Percentiles rank a stretch among this genome's conserved stretches.
Evolutionary conservation across 2,329 filamentous ascomycete species (phyloP).

Genomic region (Dactylellina parvicollis): DNA sequence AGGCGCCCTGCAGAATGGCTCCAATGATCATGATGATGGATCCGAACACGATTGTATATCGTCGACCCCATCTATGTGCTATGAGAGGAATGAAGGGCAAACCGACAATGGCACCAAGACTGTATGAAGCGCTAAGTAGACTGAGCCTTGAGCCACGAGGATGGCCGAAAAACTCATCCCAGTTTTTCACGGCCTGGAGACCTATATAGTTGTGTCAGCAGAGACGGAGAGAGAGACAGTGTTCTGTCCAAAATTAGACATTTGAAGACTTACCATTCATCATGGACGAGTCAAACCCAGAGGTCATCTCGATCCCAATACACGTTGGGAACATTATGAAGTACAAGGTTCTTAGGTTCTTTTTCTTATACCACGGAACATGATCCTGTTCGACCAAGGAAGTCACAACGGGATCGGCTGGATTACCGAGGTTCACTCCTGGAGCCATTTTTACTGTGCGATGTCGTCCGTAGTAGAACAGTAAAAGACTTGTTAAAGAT

Average conservation of each 20-base stretch:
- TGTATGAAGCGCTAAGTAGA: conserved; percentile 70
- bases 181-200: conserved; percentile 55
- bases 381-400: conserved; percentile 62
- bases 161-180: conserved; percentile 62
- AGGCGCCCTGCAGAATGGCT: conserved; percentile 68
- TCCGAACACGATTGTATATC: conserved; percentile 69
- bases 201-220: conserved; percentile 10
- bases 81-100: conserved; percentile 69
- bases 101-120: conserved; percentile 69
- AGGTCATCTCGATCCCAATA: conserved; percentile 72
- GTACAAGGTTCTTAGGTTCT: conserved; percentile 69
- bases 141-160: conserved; percentile 65
- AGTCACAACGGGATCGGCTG: conserved; percentile 62
- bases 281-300: conserved; percentile 69
- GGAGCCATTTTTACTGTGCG: conserved; percentile 35
- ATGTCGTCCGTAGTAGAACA: background rate
- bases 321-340: conserved; percentile 70
- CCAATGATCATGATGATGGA: conserved; percentile 68
- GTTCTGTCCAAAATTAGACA: background rate
- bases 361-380: conserved; percentile 66
- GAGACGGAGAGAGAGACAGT: no score
- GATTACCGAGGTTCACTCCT: conserved; percentile 28
- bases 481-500: background rate
- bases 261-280: conserved; percentile 58
- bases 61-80: conserved; percentile 68